Evolutionary conservation across 371 early-diverging fungal genomes (phyloP).

Genomic region (Mucor lusitanicus): DNA sequence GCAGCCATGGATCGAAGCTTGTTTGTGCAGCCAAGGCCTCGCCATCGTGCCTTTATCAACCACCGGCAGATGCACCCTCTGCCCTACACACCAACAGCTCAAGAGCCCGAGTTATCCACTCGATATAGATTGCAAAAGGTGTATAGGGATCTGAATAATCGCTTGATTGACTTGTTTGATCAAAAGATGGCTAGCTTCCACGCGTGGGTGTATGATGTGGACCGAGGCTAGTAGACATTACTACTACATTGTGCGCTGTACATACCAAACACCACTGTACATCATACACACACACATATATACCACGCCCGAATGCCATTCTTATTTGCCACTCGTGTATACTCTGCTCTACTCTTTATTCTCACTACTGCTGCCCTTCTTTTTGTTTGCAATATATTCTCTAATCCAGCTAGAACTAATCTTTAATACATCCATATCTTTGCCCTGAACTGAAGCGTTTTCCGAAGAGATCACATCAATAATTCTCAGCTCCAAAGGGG

Average conservation of each 20-base stretch:
- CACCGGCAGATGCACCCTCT: neutral
- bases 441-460: slow-evolving; percentile 27
- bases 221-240: slow-evolving; percentile 1
- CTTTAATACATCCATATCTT: slow-evolving; percentile 57
- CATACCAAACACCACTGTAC: neutral
- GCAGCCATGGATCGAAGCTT: neutral
- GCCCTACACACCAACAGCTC: neutral
- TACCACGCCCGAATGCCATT: neutral
- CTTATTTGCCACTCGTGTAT: no score
- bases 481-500: slow-evolving; percentile 65
- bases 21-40: slow-evolving; percentile 5
- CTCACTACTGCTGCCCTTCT: neutral
- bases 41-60: slow-evolving; percentile 10
- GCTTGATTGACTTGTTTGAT: slow-evolving; percentile 51
- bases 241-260: no score
- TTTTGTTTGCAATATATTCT: slow-evolving; percentile 36
- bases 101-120: slow-evolving; percentile 35
- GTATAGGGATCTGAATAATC: slow-evolving; percentile 48
- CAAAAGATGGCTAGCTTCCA: slow-evolving; percentile 36
- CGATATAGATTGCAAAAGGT: slow-evolving; percentile 55
- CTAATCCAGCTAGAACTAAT: slow-evolving; percentile 76
- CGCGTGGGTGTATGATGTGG: slow-evolving; percentile 59
- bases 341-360: neutral
- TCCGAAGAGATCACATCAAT: slow-evolving; percentile 75
- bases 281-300: neutral